Base-by-base conservation (phyloP, 176 grass and related monocot species). In the Luzula sylvatica region DNA sequence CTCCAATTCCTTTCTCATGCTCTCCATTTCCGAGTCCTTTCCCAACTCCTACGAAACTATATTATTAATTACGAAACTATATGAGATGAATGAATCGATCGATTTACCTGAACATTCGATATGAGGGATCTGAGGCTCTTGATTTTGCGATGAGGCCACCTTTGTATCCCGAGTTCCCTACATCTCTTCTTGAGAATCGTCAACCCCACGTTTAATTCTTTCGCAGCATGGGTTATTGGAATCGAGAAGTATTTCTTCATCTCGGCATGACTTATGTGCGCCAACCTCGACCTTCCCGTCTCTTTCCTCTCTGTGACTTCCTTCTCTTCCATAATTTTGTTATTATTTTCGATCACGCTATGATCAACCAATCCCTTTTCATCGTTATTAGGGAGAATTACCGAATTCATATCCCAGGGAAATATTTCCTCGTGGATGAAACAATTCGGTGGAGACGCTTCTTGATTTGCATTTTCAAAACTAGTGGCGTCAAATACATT, bases 91-190 rank as follows among this genome's bases (percentile, higher is more conserved):
- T 5, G 3, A 16, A 53, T 38, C 11, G 16, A 25, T 27, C 13
- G n/a, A 48, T 11, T 2, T 50, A 70, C 92, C 92, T 96, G 78
- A 58, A 83, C 75, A 63, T 90, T 90, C 40, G 46, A 20, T 50
- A 90, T 83, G 56, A 98, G 85, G 20, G 78, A 72, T 46, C 30
- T 82, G 50, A 98, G 70, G 78, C 92, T 98, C 57, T 86, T 98
- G 74, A 98, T 86, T 68, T 98, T 98, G 15, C 92, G 65, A 58
- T 98, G 85, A 1, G 85, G 92, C 92, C 92, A 90, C 38, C 92
- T 66, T 1, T 28, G 50, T 30, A 98, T 69, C 6, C 92, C 85
- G 3, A 98, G 75, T 69, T 98, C 92, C 15, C 92, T 67, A 65
- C 92, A 98, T 18, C 85, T 73, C 59, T 79, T 90, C 71, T 96